Percentiles rank a stretch among this genome's conserved stretches.
These are phyloP conservation scores for Plectosphaerella plurivora DNA, from an alignment of 2,329 filamentous ascomycete species.

Conservation along the genomic window DNA sequence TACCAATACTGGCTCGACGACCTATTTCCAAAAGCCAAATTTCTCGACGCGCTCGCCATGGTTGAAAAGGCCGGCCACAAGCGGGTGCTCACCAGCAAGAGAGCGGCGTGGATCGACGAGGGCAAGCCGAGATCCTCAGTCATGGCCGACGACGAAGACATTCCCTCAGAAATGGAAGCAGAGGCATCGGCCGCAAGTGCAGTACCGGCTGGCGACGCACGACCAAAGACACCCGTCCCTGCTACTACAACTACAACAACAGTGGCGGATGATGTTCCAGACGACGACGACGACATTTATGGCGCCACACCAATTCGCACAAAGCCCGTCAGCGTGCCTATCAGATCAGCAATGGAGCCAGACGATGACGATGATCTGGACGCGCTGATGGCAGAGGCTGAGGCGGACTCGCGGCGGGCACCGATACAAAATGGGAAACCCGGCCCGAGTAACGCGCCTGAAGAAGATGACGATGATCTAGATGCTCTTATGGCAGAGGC, in stretches of 20 bases:
- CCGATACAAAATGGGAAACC: not conserved
- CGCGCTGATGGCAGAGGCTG: conserved; percentile 47
- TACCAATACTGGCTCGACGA: conserved; percentile 98
- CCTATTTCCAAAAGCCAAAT: conserved; percentile 90
- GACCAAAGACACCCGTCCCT: conserved; percentile 24
- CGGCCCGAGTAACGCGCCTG: conserved; percentile 8
- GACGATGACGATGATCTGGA: conserved; percentile 42
- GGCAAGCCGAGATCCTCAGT: conserved; percentile 47
- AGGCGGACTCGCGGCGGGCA: conserved; percentile 15
- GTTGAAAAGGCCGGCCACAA: conserved; percentile 92
- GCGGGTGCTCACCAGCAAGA: conserved; percentile 67
- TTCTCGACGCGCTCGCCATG: conserved; percentile 82
- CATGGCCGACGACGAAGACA: conserved; percentile 26
- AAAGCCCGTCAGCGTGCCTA: conserved; percentile 16
- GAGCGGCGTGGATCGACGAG: conserved; percentile 82
- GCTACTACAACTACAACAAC: too few relatives aligned
- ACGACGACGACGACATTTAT: conserved; percentile 50
- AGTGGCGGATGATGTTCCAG: conserved; percentile 22
- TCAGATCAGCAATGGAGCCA: not conserved
- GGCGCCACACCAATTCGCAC: conserved; percentile 41
- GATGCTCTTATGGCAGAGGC: conserved; percentile 37
- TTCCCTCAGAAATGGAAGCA: conserved; percentile 13
- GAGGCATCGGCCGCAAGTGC: conserved; percentile 17
- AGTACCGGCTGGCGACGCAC: conserved; percentile 21
- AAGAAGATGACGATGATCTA: conserved; percentile 32